Evolutionary conservation across 2,329 filamentous ascomycete genomes (phyloP).

Genomic region (Coleophoma crateriformis): DNA sequence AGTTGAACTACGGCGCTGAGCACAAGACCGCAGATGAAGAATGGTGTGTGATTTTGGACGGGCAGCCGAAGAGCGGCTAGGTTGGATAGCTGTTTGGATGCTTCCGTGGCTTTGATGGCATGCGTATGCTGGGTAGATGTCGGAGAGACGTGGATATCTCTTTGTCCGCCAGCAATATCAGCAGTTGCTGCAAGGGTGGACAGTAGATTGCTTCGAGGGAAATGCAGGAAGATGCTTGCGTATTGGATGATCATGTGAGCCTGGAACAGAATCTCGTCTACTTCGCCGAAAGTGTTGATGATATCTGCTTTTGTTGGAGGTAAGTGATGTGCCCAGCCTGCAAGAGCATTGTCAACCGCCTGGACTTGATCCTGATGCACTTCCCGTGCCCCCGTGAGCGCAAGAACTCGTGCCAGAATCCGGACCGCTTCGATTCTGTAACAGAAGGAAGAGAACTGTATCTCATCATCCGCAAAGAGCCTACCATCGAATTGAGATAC

Average conservation of each 20-base stretch:
- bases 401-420: conserved; percentile 43
- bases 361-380: conserved; percentile 35
- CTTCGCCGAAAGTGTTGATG: conserved; percentile 26
- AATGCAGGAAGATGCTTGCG: conserved; percentile 6
- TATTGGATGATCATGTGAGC: conserved; percentile 27
- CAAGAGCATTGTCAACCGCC: conserved; percentile 24
- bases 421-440: conserved; percentile 62
- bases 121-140: conserved; percentile 24
- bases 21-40: conserved; percentile 47
- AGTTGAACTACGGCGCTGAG: conserved; percentile 47
- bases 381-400: neutral
- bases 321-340: conserved; percentile 28
- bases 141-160: conserved; percentile 1
- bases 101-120: conserved; percentile 50
- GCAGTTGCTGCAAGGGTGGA: conserved; percentile 1
- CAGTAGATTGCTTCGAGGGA: conserved; percentile 1
- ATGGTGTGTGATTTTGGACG: conserved; percentile 44
- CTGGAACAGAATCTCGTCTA: conserved; percentile 31
- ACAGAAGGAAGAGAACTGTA: conserved; percentile 58
- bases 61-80: conserved; percentile 35
- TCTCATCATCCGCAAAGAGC: conserved; percentile 49
- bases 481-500: conserved; percentile 56
- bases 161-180: conserved; percentile 2
- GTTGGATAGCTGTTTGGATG: conserved; percentile 49
- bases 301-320: conserved; percentile 31